Conservation (phyloP, 225 moss, liverwort and hornwort genomes). For the Pseudoscleropodium purum region DNA sequence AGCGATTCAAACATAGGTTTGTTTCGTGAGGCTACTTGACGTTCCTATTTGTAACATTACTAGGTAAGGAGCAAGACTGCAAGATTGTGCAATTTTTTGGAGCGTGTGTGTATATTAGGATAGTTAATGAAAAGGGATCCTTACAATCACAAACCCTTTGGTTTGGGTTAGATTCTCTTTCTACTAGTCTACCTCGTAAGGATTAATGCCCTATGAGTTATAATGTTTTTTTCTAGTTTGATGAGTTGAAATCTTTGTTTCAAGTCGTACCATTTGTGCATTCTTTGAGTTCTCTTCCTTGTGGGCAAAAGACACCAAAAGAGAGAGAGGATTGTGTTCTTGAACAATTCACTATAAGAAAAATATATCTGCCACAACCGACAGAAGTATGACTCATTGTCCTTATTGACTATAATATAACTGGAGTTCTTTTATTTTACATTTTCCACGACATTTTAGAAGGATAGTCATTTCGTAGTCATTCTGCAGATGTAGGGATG, state of each 20-base stretch:
- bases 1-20: background rate
- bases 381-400: too few species aligned
- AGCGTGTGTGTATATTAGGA: background rate
- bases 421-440: too few species aligned
- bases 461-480: too few species aligned
- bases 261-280: background rate
- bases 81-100: background rate
- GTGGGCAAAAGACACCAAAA: background rate
- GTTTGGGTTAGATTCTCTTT: background rate
- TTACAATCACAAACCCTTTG: background rate
- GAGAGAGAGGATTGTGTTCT: background rate
- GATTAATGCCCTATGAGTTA: background rate
- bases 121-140: background rate
- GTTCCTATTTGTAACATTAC: background rate
- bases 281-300: background rate
- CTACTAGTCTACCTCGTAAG: background rate
- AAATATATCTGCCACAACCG: too few species aligned
- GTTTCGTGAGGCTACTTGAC: conserved; percentile 1
- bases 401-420: too few species aligned
- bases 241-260: background rate
- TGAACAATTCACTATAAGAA: too few species aligned
- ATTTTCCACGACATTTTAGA: too few species aligned
- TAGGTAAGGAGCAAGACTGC: background rate
- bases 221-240: too few species aligned
- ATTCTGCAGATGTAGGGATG: too few species aligned